These are phyloP conservation scores for Puccinia coronata DNA, from an alignment of 1,284 basidiomycete genomes.

Conservation along the genomic window DNA sequence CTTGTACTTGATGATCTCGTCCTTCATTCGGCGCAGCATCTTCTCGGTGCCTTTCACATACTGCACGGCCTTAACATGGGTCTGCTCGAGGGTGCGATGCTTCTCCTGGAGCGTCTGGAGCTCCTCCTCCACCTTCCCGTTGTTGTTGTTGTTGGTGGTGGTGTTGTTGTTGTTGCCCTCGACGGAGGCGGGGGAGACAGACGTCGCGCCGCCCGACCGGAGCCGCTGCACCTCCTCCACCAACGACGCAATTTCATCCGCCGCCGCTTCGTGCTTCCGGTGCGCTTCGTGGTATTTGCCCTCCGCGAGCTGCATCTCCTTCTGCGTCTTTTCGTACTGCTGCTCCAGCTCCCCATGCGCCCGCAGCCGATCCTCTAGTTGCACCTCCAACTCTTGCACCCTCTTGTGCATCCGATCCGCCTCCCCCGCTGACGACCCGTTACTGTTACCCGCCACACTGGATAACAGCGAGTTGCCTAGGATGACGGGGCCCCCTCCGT, in stretches of 20 bases:
- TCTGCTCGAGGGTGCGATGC: constrained; percentile 55
- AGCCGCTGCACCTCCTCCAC: constrained; percentile 70
- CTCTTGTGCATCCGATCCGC: background rate
- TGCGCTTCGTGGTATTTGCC: constrained; percentile 56
- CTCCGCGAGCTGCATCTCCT: constrained; percentile 72
- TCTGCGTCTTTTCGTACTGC: constrained; percentile 61
- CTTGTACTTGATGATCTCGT: constrained; percentile 57
- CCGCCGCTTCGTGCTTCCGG: constrained; percentile 47
- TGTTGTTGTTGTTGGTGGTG: no score
- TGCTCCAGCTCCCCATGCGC: constrained; percentile 29
- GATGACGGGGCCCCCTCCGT: background rate
- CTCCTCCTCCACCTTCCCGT: constrained; percentile 55
- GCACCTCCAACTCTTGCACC: constrained; percentile 36
- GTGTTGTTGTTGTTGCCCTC: no score
- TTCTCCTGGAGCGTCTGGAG: constrained; percentile 53
- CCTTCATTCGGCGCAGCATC: constrained; percentile 94
- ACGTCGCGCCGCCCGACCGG: constrained; percentile 43
- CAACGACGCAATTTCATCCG: constrained; percentile 60
- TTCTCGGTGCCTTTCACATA: constrained; percentile 79
- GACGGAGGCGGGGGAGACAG: constrained; percentile 29
- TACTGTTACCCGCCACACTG: constrained; percentile 66
- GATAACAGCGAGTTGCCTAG: constrained; percentile 64
- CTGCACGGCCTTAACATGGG: constrained; percentile 57
- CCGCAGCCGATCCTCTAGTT: constrained; percentile 9
- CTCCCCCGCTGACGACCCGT: constrained; percentile 61